Base-by-base conservation (phyloP, 345 rosid species). In the Populus alba region DNA sequence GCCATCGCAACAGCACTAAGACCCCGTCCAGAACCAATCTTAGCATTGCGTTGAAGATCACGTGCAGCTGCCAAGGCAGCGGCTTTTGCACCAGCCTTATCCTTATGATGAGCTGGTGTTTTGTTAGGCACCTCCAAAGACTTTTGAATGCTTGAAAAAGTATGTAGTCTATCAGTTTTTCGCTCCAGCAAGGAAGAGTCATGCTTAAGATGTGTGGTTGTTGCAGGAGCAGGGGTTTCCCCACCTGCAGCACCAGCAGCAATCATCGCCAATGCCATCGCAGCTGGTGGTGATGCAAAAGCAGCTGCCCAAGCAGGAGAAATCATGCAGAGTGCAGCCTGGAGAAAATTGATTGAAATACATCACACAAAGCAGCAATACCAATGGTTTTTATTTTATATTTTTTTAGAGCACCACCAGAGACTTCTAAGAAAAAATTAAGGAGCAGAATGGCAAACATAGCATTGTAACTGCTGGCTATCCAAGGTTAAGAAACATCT, bases 1-100 rank as follows among this genome's bases (percentile, higher is more conserved):
- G 99, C 99, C 99, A 94, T 94, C 53, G 99, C 99, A 85, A 94
- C 93, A 43, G 99, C 98, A 87, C 97, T 92, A 75, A 97, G 97
- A 75, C 99, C 99, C 87, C 99, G 92, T 86, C 98, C 98, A 72
- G 99, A 90, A 81, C 99, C 99, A 84, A 97, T 97, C 84, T 97
- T 97, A 57, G 98, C 95, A 90, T 87, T 90, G 53, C 98, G 91
- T 80, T 97, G 93, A 87, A 97, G 95, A 90, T 97, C 99, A 75
- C 99, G 97, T 72, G 98, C 99, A 47, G 99, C 97, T 57, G 98
- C 98, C 88, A 94, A 86, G 74, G 98, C 98, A 81, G 98, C 97
- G 43, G 99, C 99, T 88, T 94, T 94, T 83, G 97, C 99, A 78
- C 95, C 89, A 78, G 98, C 98, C 87, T 88, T 97, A 84, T 94